Evolutionary conservation across 768 basidiomycete species (phyloP), one percentile per base, ranked within the genome.

Genomic region (Panus rudis): DNA sequence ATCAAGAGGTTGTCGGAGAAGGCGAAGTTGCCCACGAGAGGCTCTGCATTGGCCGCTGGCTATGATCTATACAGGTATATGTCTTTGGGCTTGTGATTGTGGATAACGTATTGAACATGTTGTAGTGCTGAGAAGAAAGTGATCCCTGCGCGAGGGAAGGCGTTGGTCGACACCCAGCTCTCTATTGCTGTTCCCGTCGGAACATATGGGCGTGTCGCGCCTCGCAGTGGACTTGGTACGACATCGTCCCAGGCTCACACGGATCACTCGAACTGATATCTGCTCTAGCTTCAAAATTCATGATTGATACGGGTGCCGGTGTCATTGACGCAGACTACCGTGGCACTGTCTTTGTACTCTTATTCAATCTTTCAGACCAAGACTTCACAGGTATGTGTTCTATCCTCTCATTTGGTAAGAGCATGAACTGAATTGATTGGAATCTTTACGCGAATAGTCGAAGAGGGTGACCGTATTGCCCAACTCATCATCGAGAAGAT

Each of bases 301-400:
- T 91, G 81, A 97, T 98, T 46, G 89, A 93, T 58, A 98, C 94
- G 1, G 96, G 96, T 2, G 96, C 96, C 10, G 96, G 94, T 17
- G 96, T 99, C 6, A 78, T 99, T 39, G 96, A 99, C 50, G 89
- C 91, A 6, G 96, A 99, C 62, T 98, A 99, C 63, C 75, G 96
- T 41, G 96, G 96, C 17, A 69, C 80, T 11, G 78, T 99, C 35
- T 92, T 84, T 57, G 89, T 98, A 26, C 71, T 99, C 22, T 71
- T 99, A 33, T 97, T 91, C 77, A 98, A 99, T 60, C 76, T 82
- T 43, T 85, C 85, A 0, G 90, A 96, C 61, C 70, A 78, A 46
- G 91, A 97, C 55, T 99, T 97, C 58, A 68, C 84, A 63, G 82
- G 92, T 88, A 26, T 41, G 58, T 50, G 55, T 41, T 43, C 4